Percentiles rank a stretch among this genome's conserved stretches.
phyloP scores from a whole-genome alignment of 495 filamentous ascomycete species.

The Neurospora intermedia region DNA sequence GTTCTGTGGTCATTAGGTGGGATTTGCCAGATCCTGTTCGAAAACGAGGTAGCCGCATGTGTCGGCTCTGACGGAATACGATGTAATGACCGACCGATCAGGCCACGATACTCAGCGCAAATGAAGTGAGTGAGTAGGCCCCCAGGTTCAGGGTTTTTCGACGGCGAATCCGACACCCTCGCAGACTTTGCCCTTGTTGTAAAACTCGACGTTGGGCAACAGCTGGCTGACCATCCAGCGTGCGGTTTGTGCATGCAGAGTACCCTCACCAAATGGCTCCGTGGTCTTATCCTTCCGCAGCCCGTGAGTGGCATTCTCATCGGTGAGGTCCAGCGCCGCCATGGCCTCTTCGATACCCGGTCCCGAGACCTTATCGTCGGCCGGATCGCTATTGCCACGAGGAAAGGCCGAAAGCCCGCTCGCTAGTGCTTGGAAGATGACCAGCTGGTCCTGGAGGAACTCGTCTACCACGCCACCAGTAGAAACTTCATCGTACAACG shows the following conservation, averaged over 20 bases:
- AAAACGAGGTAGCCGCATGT: not conserved
- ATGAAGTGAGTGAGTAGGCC: not conserved
- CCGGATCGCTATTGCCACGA: constrained; percentile 5
- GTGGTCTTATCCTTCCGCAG: constrained; percentile 24
- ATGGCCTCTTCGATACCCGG: constrained; percentile 9
- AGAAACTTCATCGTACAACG: constrained; percentile 47
- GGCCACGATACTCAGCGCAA: not conserved
- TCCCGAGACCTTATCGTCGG: constrained; percentile 6
- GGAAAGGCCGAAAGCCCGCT: constrained; percentile 38
- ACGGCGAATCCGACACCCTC: constrained; percentile 35
- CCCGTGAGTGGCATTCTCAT: constrained; percentile 4
- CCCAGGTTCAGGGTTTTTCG: not conserved
- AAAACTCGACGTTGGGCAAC: constrained; percentile 42
- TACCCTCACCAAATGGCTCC: constrained; percentile 46
- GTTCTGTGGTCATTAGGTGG: not conserved
- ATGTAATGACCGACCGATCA: not conserved
- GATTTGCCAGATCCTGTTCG: not conserved
- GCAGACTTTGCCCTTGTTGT: constrained; percentile 40
- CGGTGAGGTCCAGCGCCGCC: constrained; percentile 8
- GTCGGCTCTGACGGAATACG: too few relatives aligned
- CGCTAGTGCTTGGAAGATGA: constrained; percentile 70
- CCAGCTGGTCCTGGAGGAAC: constrained; percentile 67
- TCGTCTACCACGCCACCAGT: constrained; percentile 53
- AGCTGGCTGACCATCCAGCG: constrained; percentile 57
- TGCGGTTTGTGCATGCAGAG: constrained; percentile 60